phyloP scores from a whole-genome alignment of 2,329 filamentous ascomycete species.

The Coniella lustricola region DNA sequence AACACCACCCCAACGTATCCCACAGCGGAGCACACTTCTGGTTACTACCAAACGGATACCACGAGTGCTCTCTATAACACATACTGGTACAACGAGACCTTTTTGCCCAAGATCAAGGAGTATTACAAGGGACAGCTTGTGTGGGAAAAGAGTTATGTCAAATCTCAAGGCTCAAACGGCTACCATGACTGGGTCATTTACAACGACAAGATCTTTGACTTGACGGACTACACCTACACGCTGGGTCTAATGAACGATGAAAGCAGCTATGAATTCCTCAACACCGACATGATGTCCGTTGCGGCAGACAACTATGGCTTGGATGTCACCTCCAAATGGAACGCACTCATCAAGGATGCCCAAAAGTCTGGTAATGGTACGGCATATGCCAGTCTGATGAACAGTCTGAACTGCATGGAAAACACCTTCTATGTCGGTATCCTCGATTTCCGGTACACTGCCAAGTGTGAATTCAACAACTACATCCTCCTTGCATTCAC shows the following conservation, averaged over 20 bases:
- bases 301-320: conserved; percentile 70
- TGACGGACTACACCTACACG: conserved; percentile 88
- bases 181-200: conserved; percentile 76
- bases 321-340: conserved; percentile 65
- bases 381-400: conserved; percentile 42
- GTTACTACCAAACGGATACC: conserved; percentile 48
- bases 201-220: conserved; percentile 70
- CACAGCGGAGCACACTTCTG: conserved; percentile 63
- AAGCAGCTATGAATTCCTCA: conserved; percentile 62
- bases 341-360: conserved; percentile 41
- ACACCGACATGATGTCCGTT: conserved; percentile 57
- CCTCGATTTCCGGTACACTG: conserved; percentile 71
- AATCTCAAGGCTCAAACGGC: conserved; percentile 57
- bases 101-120: conserved; percentile 72
- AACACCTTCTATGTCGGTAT: conserved; percentile 78
- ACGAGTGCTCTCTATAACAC: conserved; percentile 51
- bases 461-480: conserved; percentile 81
- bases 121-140: conserved; percentile 87
- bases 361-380: conserved; percentile 40
- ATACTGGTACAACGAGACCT: conserved; percentile 71
- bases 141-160: conserved; percentile 52
- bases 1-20: conserved; percentile 57
- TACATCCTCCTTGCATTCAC: conserved; percentile 84
- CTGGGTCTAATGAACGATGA: conserved; percentile 49
- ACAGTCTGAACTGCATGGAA: conserved; percentile 73